These are phyloP conservation scores for Colletotrichum scovillei DNA, from an alignment of 2,329 filamentous ascomycete species.

Conservation along the genomic window DNA sequence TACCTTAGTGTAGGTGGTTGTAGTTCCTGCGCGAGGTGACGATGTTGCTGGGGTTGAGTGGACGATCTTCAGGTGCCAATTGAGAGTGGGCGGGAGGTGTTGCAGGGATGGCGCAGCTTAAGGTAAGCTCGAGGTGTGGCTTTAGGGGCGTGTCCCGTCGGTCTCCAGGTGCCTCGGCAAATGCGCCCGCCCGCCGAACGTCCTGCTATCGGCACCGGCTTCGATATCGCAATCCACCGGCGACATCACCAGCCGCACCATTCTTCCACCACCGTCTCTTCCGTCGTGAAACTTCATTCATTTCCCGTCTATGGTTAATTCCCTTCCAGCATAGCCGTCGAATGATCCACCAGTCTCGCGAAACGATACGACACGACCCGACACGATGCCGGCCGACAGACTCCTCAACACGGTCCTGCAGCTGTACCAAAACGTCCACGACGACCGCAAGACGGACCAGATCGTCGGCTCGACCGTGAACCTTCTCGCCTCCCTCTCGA, in stretches of 20 bases:
- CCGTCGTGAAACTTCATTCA: not conserved
- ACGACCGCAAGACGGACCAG: slow-evolving; percentile 62
- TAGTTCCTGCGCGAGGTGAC: not conserved
- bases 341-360: not conserved
- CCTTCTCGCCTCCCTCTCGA: slow-evolving; percentile 76
- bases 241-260: not conserved
- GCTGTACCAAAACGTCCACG: slow-evolving; percentile 65
- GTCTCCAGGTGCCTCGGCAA: slow-evolving; percentile 43
- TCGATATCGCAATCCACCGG: slow-evolving; percentile 9
- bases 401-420: slow-evolving; percentile 75
- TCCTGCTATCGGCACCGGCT: slow-evolving; percentile 22
- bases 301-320: not conserved
- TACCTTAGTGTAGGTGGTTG: not conserved
- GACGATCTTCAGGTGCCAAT: slow-evolving; percentile 8
- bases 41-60: slow-evolving; percentile 21
- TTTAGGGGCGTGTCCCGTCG: slow-evolving; percentile 20
- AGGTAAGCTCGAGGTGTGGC: slow-evolving; percentile 26
- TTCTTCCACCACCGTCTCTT: not conserved
- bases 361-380: not conserved
- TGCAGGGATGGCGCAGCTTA: slow-evolving; percentile 30
- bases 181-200: slow-evolving; percentile 25
- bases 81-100: not conserved
- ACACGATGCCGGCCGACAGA: slow-evolving; percentile 72
- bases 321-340: not conserved
- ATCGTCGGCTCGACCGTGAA: slow-evolving; percentile 74